Percentiles rank a stretch among this genome's conserved stretches.
phyloP scores from a whole-genome alignment of 768 basidiomycete genomes.

The Amanita jacksonii region DNA sequence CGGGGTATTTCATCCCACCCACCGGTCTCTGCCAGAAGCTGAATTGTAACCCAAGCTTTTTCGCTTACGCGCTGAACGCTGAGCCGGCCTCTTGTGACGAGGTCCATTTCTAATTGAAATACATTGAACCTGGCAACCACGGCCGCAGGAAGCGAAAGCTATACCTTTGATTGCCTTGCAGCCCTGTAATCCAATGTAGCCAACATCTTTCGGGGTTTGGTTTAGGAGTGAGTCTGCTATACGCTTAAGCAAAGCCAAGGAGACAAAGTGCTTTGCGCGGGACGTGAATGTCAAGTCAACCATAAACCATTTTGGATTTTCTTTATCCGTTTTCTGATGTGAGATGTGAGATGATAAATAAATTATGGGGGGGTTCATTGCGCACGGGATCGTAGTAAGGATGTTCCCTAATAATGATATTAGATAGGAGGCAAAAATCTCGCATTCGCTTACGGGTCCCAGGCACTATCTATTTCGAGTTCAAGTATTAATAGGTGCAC shows the following conservation, averaged over 20 bases:
- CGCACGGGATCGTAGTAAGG: slow-evolving; percentile 74
- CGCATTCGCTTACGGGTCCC: slow-evolving; percentile 57
- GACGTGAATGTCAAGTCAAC: slow-evolving; percentile 65
- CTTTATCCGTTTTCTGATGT: slow-evolving; percentile 64
- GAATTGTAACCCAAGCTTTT: slow-evolving; percentile 55
- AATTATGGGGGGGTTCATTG: slow-evolving; percentile 2
- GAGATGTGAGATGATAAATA: neutral
- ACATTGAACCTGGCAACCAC: neutral
- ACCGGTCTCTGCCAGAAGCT: slow-evolving; percentile 54
- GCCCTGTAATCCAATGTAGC: slow-evolving; percentile 58
- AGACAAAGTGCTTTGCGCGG: slow-evolving; percentile 64
- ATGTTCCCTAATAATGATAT: slow-evolving; percentile 36
- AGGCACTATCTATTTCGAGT: slow-evolving; percentile 65
- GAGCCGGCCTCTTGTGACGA: slow-evolving; percentile 72
- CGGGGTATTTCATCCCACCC: slow-evolving; percentile 51
- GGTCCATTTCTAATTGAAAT: slow-evolving; percentile 49
- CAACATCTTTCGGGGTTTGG: slow-evolving; percentile 41
- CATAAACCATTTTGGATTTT: slow-evolving; percentile 89
- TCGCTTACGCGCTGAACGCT: slow-evolving; percentile 78
- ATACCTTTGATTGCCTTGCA: slow-evolving; percentile 55
- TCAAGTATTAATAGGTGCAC: slow-evolving; percentile 3
- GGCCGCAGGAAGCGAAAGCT: slow-evolving; percentile 1
- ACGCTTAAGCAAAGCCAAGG: slow-evolving; percentile 62
- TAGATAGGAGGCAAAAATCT: neutral
- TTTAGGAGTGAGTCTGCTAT: slow-evolving; percentile 36